Base-by-base conservation (phyloP, 805 yeast genomes). In the Zygotorulaspora danielsina region DNA sequence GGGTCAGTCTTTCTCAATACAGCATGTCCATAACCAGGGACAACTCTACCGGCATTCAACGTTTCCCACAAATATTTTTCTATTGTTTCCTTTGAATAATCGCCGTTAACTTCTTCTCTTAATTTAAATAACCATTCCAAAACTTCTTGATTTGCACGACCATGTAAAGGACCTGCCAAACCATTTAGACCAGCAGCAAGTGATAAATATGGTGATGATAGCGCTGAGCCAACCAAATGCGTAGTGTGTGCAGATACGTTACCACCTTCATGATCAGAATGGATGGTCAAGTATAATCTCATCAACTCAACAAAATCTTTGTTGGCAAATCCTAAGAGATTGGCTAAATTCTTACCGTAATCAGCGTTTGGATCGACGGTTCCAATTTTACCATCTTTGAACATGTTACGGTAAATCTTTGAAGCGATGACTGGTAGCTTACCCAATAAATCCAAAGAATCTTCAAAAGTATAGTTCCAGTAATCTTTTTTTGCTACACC, bases 221-320 rank as follows among this genome's bases (percentile, higher is more conserved):
- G 71, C 30, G 93, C 89, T 8, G 89, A 81, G 54, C 93, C 93
- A 47, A 83, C 93, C 61, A 83, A 69, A 67, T 84, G 90, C 43
- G 93, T 83, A 50, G 93, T 79, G 70, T 83, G 93, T 34, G 93
- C 93, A 47, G 87, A 79, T 45, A 83, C 93, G 61, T 83, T 83
- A 66, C 93, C 93, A 69, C 93, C 94, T 72, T 84, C 94, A 70
- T 84, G 94, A 64, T 84, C 94, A 40, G 87, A 76, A 72, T 84
- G 94, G 61, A 84, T 79, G 46, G 90, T 78, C 59, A 83, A 66
- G 73, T 84, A 84, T 52, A 84, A 71, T 70, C 94, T 79, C 79
- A 84, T 77, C 55, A 84, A 73, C 64, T 84, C 89, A 43, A 78
- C 75, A 61, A 84, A 84, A 61, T 81, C 87, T 51, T 71, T 70